Evolutionary conservation across 352 stramenopile genomes (phyloP).

Genomic region (Phytophthora melonis): DNA sequence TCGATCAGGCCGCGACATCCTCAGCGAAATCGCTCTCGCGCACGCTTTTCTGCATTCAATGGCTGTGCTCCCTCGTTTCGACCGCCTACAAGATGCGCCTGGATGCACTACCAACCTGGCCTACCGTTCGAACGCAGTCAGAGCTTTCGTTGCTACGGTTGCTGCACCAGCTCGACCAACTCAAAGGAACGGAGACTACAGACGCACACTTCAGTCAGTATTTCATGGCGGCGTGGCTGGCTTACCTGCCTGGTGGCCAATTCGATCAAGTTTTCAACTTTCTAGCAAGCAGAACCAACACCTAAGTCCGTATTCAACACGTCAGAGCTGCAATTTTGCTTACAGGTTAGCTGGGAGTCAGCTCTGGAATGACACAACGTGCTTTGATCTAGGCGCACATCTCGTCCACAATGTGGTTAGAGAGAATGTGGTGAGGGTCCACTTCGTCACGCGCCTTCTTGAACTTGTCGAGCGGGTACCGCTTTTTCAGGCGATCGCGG

Average conservation of each 20-base stretch:
- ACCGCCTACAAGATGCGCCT: slow-evolving; percentile 20
- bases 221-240: slow-evolving; percentile 50
- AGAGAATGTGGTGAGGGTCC: slow-evolving; percentile 95
- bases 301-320: slow-evolving; percentile 27
- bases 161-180: slow-evolving; percentile 38
- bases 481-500: slow-evolving; percentile 68
- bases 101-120: slow-evolving; percentile 13
- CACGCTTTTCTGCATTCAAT: slow-evolving; percentile 48
- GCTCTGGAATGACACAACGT: slow-evolving; percentile 9
- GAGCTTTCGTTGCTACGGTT: slow-evolving; percentile 47
- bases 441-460: slow-evolving; percentile 89
- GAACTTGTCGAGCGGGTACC: slow-evolving; percentile 93
- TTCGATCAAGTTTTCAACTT: slow-evolving; percentile 41
- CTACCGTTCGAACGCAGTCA: slow-evolving; percentile 28
- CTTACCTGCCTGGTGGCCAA: slow-evolving; percentile 35
- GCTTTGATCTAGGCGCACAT: slow-evolving; percentile 45
- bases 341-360: slow-evolving; percentile 19
- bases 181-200: slow-evolving; percentile 1
- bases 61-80: slow-evolving; percentile 41
- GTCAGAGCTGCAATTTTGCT: slow-evolving; percentile 21
- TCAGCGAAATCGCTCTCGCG: slow-evolving; percentile 32
- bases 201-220: slow-evolving; percentile 33
- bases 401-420: slow-evolving; percentile 91
- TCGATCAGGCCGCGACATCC: slow-evolving; percentile 30
- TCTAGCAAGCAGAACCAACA: slow-evolving; percentile 23